phyloP scores from a whole-genome alignment of 192 early-diverging fungal species.

The Gamsiella multidivaricata region DNA sequence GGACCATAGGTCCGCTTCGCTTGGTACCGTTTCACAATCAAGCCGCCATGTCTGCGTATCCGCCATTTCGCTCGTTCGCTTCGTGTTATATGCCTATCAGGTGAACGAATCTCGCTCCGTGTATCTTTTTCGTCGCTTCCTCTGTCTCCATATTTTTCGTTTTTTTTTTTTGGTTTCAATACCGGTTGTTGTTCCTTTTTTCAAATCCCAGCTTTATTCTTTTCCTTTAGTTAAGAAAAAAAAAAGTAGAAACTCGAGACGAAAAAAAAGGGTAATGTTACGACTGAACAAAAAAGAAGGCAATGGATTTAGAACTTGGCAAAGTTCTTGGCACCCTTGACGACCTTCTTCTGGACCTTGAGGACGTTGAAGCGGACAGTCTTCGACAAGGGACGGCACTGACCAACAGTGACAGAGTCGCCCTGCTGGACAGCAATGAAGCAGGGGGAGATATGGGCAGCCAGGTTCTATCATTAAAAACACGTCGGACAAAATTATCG shows the following conservation, averaged over 20 bases:
- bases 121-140: no score
- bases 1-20: no score
- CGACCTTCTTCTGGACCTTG: conserved; percentile 86
- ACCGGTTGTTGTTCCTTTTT: not conserved
- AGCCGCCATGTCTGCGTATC: no score
- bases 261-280: not conserved
- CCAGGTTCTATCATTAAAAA: conserved; percentile 93
- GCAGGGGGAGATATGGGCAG: conserved; percentile 59
- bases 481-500: conserved; percentile 83
- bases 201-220: not conserved
- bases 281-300: conserved; percentile 11
- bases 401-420: conserved; percentile 96
- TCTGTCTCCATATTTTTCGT: no score
- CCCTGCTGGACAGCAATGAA: conserved; percentile 91
- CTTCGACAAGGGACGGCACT: conserved; percentile 99
- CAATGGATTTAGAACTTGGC: conserved; percentile 53
- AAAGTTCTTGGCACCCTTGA: conserved; percentile 62
- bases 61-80: no score
- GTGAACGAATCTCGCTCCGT: no score
- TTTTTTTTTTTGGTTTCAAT: no score
- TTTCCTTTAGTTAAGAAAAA: not conserved
- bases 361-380: conserved; percentile 99
- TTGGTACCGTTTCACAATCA: no score
- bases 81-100: no score
- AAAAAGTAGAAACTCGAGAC: not conserved